Percentiles rank a stretch among this genome's conserved stretches.
Evolutionary conservation across 2,329 filamentous ascomycete species (phyloP).

Genomic region (Zymoseptoria brevis): DNA sequence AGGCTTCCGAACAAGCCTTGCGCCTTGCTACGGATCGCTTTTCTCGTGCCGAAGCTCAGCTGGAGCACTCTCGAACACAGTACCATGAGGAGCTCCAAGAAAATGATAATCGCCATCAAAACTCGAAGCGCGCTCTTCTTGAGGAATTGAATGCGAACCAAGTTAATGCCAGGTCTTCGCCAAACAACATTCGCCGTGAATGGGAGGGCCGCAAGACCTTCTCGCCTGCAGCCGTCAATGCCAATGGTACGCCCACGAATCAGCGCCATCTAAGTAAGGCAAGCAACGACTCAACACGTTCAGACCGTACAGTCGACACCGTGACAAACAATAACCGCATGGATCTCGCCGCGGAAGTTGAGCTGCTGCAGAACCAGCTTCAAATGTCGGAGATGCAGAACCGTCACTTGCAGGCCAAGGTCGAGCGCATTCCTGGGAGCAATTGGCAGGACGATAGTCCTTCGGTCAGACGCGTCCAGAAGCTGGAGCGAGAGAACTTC

Average conservation of each 20-base stretch:
- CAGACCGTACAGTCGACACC: constrained; percentile 78
- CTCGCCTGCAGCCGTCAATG: constrained; percentile 57
- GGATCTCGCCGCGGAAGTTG: constrained; percentile 83
- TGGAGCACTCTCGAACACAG: constrained; percentile 67
- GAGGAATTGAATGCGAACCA: constrained; percentile 86
- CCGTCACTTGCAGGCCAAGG: constrained; percentile 78
- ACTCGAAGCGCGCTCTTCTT: constrained; percentile 64
- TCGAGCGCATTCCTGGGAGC: constrained; percentile 61
- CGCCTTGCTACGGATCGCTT: constrained; percentile 75
- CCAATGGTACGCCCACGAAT: constrained; percentile 56
- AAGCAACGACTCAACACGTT: constrained; percentile 67
- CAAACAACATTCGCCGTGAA: constrained; percentile 58
- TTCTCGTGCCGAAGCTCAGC: constrained; percentile 71
- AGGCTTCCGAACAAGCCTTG: constrained; percentile 80
- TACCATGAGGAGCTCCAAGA: constrained; percentile 64
- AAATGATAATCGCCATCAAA: constrained; percentile 51
- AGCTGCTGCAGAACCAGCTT: constrained; percentile 87
- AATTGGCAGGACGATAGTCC: constrained; percentile 65
- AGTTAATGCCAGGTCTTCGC: constrained; percentile 62
- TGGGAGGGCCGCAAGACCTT: constrained; percentile 55
- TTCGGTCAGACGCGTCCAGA: constrained; percentile 72
- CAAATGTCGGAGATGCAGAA: constrained; percentile 95
- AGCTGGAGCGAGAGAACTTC: constrained; percentile 86
- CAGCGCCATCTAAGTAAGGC: constrained; percentile 61
- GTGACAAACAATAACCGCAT: constrained; percentile 78